Base-by-base conservation (phyloP, 257 asterid species). In the Galeopsis tetrahit region DNA sequence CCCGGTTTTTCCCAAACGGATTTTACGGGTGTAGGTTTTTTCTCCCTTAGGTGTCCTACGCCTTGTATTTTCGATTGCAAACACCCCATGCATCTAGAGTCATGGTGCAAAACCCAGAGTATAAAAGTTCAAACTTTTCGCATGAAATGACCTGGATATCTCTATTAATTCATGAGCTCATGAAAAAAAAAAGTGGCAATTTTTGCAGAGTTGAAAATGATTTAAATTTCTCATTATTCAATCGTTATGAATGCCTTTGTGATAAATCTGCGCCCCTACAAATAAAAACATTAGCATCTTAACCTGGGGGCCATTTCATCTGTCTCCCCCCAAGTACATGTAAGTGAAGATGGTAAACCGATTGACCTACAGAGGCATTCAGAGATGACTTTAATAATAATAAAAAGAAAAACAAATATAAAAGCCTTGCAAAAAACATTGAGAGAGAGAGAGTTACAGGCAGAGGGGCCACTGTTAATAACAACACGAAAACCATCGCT, bases 231-330 rank as follows among this genome's bases (percentile, higher is more conserved):
- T 49, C 1, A 49, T 49, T 49, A n/a, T 48, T 13, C 55, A 13
- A 13, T 48, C n/a, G 21, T 17, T 3, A 10, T 31, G 38, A 4
- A 32, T 66, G 31, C 34, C 35, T 11, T 55, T 49, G 53, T 31
- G 58, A 57, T 48, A n/a, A 52, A 55, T 57, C 49, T 11, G 42
- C 56, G 60, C 15, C 56, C 46, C 52, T 35, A 65, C 5, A 40
- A 2, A 65, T 58, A 10, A 38, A 17, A 46, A 31, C 15, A 63
- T 33, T 49, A 67, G 78, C 8, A 67, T 44, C 73, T 87, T 78
- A 91, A 66, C 99, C 99, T 42, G 99, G 88, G 5, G 99, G 99
- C 99, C 99, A 94, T 78, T 88, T 88, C 95, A 94, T 82, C 81
- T 91, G 97, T 79, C 99, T 89, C 59, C 74, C 82, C 3, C 96